Evolutionary conservation across 352 stramenopile genomes (phyloP).

Genomic region (Globisporangium spiculum): DNA sequence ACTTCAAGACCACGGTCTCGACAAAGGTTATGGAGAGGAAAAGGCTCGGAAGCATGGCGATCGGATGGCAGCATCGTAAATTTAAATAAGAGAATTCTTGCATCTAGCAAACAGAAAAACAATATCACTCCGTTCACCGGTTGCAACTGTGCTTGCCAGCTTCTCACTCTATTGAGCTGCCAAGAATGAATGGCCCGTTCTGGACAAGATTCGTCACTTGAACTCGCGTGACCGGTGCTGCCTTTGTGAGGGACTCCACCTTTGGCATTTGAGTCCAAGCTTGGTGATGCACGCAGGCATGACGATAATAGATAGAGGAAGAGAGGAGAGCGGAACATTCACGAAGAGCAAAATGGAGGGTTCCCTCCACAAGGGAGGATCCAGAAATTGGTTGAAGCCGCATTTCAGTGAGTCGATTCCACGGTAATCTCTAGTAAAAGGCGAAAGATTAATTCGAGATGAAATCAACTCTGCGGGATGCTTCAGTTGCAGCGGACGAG

Average conservation of each 20-base stretch:
- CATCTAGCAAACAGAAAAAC: not conserved
- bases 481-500: not conserved
- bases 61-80: not conserved
- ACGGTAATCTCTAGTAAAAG: conserved; percentile 95
- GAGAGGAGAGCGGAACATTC: no score
- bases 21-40: not conserved
- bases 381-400: conserved; percentile 66
- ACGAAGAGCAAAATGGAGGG: no score
- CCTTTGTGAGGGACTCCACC: no score
- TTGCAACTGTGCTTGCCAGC: no score
- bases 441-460: conserved; percentile 90
- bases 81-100: conserved; percentile 3
- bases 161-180: no score
- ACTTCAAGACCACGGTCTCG: not conserved
- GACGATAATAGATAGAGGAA: no score
- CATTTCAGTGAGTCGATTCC: conserved; percentile 71
- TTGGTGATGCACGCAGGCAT: not conserved
- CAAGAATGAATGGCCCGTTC: no score
- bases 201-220: no score
- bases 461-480: conserved; percentile 50
- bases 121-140: not conserved
- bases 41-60: not conserved
- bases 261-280: not conserved
- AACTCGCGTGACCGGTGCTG: no score
- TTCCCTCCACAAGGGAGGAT: conserved; percentile 11